These are phyloP conservation scores for Iberis pinnata DNA, from an alignment of 345 rosid species.

Conservation along the genomic window DNA sequence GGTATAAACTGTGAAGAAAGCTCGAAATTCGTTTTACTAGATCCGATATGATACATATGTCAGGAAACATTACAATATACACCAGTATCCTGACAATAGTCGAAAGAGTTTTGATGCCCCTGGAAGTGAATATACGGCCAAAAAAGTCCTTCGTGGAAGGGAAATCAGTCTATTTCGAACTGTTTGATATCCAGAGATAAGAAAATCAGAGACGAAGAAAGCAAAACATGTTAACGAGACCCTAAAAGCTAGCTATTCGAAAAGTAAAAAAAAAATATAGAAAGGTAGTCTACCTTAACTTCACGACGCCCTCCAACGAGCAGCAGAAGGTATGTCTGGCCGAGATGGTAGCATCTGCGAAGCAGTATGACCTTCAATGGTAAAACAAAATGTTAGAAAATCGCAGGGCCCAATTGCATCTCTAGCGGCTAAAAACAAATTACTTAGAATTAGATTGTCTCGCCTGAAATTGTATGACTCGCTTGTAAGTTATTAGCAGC, in stretches of 20 bases:
- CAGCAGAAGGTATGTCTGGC: constrained; percentile 53
- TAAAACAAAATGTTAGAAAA: constrained; percentile 15
- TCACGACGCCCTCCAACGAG: constrained; percentile 68
- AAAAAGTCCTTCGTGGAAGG: constrained; percentile 20
- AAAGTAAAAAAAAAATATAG: no score
- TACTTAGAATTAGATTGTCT: constrained; percentile 2
- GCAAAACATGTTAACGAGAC: background rate
- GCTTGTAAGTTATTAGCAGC: constrained; percentile 43
- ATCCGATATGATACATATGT: constrained; percentile 61
- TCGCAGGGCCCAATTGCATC: constrained; percentile 9
- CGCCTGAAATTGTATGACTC: constrained; percentile 55
- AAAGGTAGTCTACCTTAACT: constrained; percentile 23
- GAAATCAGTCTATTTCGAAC: constrained; percentile 19
- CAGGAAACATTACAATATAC: constrained; percentile 78
- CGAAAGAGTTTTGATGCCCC: constrained; percentile 38
- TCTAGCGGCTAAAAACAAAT: background rate
- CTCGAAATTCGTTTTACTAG: no score
- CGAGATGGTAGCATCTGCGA: constrained; percentile 52
- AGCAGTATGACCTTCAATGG: constrained; percentile 55
- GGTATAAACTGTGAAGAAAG: constrained; percentile 62
- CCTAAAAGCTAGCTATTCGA: no score
- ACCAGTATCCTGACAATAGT: constrained; percentile 58
- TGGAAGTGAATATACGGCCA: constrained; percentile 23
- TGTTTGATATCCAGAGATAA: constrained; percentile 24
- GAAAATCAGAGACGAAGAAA: constrained; percentile 12